Conservation (phyloP, 2,329 filamentous ascomycete genomes). For the Plenodomus lindquistii region DNA sequence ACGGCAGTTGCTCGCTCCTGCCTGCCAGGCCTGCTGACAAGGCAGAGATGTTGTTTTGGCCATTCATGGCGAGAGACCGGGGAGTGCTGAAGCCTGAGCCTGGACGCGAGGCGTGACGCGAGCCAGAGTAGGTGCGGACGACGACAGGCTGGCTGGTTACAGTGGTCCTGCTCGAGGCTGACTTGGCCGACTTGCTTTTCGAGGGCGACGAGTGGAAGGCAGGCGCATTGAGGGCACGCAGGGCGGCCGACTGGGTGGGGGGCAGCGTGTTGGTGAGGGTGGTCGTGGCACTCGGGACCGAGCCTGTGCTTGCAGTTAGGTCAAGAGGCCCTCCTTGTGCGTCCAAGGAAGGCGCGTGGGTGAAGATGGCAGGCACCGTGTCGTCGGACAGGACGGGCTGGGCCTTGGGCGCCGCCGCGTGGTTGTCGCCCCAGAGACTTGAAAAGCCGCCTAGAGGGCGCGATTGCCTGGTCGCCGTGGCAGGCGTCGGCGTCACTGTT, state of each 20-base stretch:
- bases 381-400: constrained; percentile 17
- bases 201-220: constrained; percentile 40
- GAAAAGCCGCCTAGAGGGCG: constrained; percentile 39
- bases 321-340: constrained; percentile 35
- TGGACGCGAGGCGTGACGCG: constrained; percentile 38
- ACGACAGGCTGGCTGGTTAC: constrained; percentile 50
- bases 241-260: constrained; percentile 42
- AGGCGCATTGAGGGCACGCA: constrained; percentile 45
- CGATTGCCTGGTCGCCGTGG: constrained; percentile 41
- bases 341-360: constrained; percentile 34
- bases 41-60: constrained; percentile 27
- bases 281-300: constrained; percentile 41
- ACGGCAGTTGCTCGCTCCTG: constrained; percentile 44
- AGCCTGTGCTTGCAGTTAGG: constrained; percentile 36
- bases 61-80: constrained; percentile 38
- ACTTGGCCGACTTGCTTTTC: constrained; percentile 43
- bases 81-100: constrained; percentile 39
- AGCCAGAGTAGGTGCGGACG: constrained; percentile 47
- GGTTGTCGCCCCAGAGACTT: constrained; percentile 33
- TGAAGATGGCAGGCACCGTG: constrained; percentile 28
- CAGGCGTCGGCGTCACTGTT: constrained; percentile 40
- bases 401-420: constrained; percentile 19
- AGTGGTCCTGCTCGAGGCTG: constrained; percentile 43
- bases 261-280: constrained; percentile 43
- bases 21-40: constrained; percentile 37